Percentiles rank a stretch among this genome's conserved stretches.
These are phyloP conservation scores for Aegilops longissima DNA, from an alignment of 176 grass and related monocot genomes.

Conservation along the genomic window DNA sequence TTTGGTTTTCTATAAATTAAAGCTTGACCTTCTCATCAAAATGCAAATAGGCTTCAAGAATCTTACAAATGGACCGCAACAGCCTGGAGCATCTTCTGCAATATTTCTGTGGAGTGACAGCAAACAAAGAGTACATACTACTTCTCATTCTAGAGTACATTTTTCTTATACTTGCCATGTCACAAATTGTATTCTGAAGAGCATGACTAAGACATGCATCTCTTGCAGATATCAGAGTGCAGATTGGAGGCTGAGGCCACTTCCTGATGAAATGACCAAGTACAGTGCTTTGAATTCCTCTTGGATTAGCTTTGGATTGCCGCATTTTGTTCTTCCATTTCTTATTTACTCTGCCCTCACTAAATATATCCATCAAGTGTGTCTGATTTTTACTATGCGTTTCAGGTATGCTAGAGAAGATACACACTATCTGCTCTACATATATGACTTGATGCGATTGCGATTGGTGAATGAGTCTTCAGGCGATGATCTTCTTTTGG, in stretches of 20 bases:
- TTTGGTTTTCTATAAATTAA: slow-evolving; percentile 27
- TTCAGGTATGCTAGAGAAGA: slow-evolving; percentile 97
- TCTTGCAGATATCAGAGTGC: slow-evolving; percentile 92
- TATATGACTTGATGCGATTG: slow-evolving; percentile 86
- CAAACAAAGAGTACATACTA: slow-evolving; percentile 89
- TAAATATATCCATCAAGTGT: slow-evolving; percentile 23
- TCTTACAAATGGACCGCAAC: slow-evolving; percentile 87
- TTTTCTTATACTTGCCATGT: slow-evolving; percentile 12
- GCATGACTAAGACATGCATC: slow-evolving; percentile 21
- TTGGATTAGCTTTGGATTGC: slow-evolving; percentile 19
- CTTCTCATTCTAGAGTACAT: background rate
- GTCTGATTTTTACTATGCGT: slow-evolving; percentile 18
- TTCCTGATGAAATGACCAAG: slow-evolving; percentile 95
- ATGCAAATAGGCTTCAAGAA: slow-evolving; percentile 74
- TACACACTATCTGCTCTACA: slow-evolving; percentile 94
- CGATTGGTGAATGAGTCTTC: slow-evolving; percentile 59
- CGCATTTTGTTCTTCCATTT: slow-evolving; percentile 13
- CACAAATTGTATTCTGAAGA: slow-evolving; percentile 12
- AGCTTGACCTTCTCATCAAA: slow-evolving; percentile 30
- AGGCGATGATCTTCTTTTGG: slow-evolving; percentile 68
- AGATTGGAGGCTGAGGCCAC: slow-evolving; percentile 92
- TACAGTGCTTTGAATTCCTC: slow-evolving; percentile 36
- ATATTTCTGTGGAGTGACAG: slow-evolving; percentile 82
- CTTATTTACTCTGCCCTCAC: background rate
- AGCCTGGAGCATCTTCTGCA: slow-evolving; percentile 86